Evolutionary conservation across 352 stramenopile genomes (phyloP), one percentile per base, ranked within the genome.

Genomic region (Globisporangium abappressorium): DNA sequence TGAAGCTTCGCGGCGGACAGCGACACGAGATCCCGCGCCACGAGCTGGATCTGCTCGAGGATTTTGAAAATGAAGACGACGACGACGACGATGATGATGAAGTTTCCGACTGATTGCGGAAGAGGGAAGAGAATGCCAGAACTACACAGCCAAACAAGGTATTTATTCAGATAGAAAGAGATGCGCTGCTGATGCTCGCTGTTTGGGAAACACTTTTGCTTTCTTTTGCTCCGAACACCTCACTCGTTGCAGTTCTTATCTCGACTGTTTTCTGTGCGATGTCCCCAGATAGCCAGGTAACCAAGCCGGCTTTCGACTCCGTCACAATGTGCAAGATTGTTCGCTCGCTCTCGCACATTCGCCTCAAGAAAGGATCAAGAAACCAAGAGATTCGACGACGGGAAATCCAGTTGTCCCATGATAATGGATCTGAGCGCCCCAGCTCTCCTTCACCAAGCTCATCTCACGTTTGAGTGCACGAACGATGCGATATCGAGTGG

Each of bases 41-140:
- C 30, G 64, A 63, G 12, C 22, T 61, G 36, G 54, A 63, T 20
- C 8, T 68, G 36, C 38, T 64, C 11, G 54, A 64, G 11, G 54
- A 74, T 54, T 59, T 64, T 33, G 59, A 69, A 3, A 57, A 73
- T 20, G 65, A 63, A 22, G 49, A 51, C 11, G 41, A 62, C 56
- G 54, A 65, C 20, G 36, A 67, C 54, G 62, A 53, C 22, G 53
- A 68, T 18, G 43, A 68, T 18, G 43, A 64, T 28, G 41, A 47
- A 49, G 47, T 59, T 51, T 66, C 47, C 20, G 61, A 66, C 47
- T 66, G 46, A 75, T 7, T 54, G 5, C 8, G 54, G n/a, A 56
- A 18, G 1, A 22, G 22, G 6, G 7, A 56, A 28, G 49, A 56
- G 20, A 30, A 56, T 30, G 8, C 20, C 49, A 28, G n/a, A 20